Percentiles rank a stretch among this genome's conserved stretches.
Evolutionary conservation across 2,329 filamentous ascomycete species (phyloP).

Genomic region (Dothistroma septosporum): DNA sequence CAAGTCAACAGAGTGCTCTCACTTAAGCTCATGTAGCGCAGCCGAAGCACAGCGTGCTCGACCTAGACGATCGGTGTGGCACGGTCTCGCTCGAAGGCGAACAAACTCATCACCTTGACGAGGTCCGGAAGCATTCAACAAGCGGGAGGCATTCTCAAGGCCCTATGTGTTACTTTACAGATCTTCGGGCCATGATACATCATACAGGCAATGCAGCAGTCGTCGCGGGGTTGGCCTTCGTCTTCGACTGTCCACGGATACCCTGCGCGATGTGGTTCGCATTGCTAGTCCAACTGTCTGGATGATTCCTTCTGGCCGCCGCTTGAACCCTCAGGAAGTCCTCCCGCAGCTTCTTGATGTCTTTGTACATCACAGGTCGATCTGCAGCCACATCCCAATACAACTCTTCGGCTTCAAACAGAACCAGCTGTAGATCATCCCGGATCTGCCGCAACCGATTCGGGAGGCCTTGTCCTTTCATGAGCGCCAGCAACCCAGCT

Average conservation of each 20-base stretch:
- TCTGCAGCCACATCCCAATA: constrained; percentile 36
- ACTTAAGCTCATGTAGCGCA: neutral
- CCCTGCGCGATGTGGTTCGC: constrained; percentile 13
- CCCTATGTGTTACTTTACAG: neutral
- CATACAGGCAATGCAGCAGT: neutral
- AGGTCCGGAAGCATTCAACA: too few relatives aligned
- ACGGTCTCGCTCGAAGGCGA: too few relatives aligned
- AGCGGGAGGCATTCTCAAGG: too few relatives aligned
- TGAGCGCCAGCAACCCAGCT: constrained; percentile 33
- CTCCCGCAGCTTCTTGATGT: constrained; percentile 35
- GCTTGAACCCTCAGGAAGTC: constrained; percentile 32
- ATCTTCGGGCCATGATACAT: neutral
- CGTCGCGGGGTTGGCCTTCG: neutral
- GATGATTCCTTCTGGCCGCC: constrained; percentile 35
- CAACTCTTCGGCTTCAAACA: constrained; percentile 36
- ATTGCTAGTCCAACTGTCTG: constrained; percentile 34
- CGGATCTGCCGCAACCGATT: constrained; percentile 33
- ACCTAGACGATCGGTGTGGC: too few relatives aligned
- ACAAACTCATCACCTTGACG: too few relatives aligned
- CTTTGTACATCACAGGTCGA: constrained; percentile 28
- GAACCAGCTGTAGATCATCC: constrained; percentile 31
- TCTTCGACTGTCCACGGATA: neutral
- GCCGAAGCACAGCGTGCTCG: neutral
- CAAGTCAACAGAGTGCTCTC: neutral
- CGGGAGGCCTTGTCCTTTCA: constrained; percentile 37